phyloP scores from a whole-genome alignment of 1,139 yeast genomes.

The Yamadazyma songkhlaensis region DNA sequence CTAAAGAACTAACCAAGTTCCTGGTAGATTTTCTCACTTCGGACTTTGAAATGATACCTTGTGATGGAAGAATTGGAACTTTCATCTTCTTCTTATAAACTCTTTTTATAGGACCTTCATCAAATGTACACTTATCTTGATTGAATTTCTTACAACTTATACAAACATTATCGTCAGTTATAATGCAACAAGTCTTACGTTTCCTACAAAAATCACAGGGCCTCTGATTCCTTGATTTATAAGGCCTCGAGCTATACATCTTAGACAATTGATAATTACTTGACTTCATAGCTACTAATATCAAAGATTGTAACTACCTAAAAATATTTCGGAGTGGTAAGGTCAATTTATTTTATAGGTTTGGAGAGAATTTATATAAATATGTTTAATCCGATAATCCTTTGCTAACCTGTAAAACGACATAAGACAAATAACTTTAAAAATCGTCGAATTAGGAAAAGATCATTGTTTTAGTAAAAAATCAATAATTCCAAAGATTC shows the following conservation, averaged over 20 bases:
- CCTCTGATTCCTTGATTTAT: slow-evolving; percentile 23
- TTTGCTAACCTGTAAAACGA: slow-evolving; percentile 1
- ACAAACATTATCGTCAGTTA: slow-evolving; percentile 21
- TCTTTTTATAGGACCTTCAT: slow-evolving; percentile 23
- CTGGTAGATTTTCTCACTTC: too few species aligned
- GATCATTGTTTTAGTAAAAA: too few species aligned
- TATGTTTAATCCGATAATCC: slow-evolving; percentile 1
- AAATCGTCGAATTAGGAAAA: neutral
- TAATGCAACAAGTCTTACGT: slow-evolving; percentile 27
- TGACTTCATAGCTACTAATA: slow-evolving; percentile 7
- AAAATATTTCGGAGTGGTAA: too few species aligned
- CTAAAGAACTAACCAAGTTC: too few species aligned
- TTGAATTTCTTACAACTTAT: slow-evolving; percentile 22
- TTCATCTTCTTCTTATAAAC: slow-evolving; percentile 8
- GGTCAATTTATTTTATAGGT: too few species aligned
- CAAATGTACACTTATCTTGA: slow-evolving; percentile 21
- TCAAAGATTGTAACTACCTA: slow-evolving; percentile 18
- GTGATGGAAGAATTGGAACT: slow-evolving; percentile 9
- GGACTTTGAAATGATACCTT: neutral
- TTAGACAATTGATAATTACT: slow-evolving; percentile 11
- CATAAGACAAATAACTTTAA: neutral
- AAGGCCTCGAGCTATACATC: slow-evolving; percentile 17
- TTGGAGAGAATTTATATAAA: neutral
- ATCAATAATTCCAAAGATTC: too few species aligned
- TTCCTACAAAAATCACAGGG: slow-evolving; percentile 28